Evolutionary conservation across 768 basidiomycete genomes (phyloP), one percentile per base, ranked within the genome.

Genomic region (Omphalotus guepiniiformis): DNA sequence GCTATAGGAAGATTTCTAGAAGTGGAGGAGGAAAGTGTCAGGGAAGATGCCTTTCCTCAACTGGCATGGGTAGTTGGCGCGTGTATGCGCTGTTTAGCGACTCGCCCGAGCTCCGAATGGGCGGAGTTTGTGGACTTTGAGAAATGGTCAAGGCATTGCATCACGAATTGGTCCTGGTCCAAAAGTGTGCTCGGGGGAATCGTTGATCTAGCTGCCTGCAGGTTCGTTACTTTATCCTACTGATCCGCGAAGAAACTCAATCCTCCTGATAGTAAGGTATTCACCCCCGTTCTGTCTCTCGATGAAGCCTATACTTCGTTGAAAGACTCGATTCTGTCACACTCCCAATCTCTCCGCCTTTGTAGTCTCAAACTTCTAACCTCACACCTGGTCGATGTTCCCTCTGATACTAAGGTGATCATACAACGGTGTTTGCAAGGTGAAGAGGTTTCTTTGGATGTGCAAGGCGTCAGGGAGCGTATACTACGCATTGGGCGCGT

Each of bases 401-500:
- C 71, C 1, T 60, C 69, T 1, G 74, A 72, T 35, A 68, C 70
- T 12, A 59, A 67, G 13, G 83, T 83, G 19, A 73, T 83, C 0
- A 53, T 87, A 16, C 78, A 78, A 54, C 74, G 77, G 22, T 88
- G 88, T 58, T 60, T 93, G 19, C 81, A 85, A 50, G 88, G 85
- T 2, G 96, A 99, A 60, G 80, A 89, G 49, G 80, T 88, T 4
- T 69, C 87, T 2, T 60, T 96, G 28, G 86, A 93, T 47, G 69
- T 86, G 2, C 80, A 84, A 51, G 88, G 91, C 36, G 86, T 86
- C 2, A 75, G 95, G 28, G 95, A 98, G 57, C 79, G 92, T 36
- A 82, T 90, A 3, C 65, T 95, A 57, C 72, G 83, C 21, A 88
- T 95, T 6, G 79, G 81, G 3, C 76, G 86, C 42, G 74, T 94